phyloP scores from a whole-genome alignment of 148 eudicot species.

The Rheum nobile region DNA sequence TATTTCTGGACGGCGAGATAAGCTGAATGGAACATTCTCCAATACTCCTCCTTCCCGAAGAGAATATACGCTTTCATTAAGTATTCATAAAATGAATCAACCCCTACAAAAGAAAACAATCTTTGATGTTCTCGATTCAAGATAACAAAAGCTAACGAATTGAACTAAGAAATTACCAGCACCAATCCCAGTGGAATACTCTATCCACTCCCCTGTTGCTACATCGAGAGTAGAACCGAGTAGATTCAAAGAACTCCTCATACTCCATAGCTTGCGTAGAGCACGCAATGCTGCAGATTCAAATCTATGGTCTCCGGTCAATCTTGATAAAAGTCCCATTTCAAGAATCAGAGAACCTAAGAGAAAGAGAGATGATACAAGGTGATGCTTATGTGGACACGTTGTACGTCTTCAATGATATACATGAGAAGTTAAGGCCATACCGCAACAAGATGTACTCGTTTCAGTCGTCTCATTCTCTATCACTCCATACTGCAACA shows the following conservation, averaged over 20 bases:
- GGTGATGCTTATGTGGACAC: neutral
- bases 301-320: slow-evolving; percentile 81
- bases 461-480: slow-evolving; percentile 95
- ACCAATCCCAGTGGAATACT: slow-evolving; percentile 86
- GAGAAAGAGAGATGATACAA: neutral
- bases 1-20: slow-evolving; percentile 87
- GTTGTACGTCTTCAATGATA: neutral
- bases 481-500: slow-evolving; percentile 92
- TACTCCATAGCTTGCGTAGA: slow-evolving; percentile 83
- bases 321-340: slow-evolving; percentile 86
- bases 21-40: slow-evolving; percentile 99
- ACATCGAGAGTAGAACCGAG: slow-evolving; percentile 92
- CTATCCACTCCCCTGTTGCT: slow-evolving; percentile 80
- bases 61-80: slow-evolving; percentile 82
- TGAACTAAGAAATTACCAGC: slow-evolving; percentile 46
- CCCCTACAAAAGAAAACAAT: slow-evolving; percentile 33
- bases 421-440: slow-evolving; percentile 14
- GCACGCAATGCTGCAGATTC: slow-evolving; percentile 89
- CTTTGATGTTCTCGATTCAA: neutral
- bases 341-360: slow-evolving; percentile 92
- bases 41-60: slow-evolving; percentile 82
- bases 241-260: slow-evolving; percentile 91
- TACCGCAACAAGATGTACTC: slow-evolving; percentile 97
- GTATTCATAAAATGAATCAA: slow-evolving; percentile 95
- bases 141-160: neutral